Conservation (phyloP, 1,284 basidiomycete genomes). For the Austroboletus niveus region DNA sequence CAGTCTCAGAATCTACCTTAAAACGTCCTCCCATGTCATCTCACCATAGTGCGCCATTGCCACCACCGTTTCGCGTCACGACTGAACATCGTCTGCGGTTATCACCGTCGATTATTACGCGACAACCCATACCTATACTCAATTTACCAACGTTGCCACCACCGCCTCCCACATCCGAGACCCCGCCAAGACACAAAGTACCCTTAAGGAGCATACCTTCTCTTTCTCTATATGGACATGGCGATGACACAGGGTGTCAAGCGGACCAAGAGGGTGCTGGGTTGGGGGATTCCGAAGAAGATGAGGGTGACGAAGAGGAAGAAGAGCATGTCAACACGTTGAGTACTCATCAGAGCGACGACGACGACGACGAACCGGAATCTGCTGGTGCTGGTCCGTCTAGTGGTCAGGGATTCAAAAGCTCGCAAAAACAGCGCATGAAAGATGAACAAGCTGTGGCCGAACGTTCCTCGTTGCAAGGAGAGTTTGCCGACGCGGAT, state of each 20-base stretch:
- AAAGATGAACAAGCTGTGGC: constrained; percentile 5
- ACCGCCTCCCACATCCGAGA: constrained; percentile 14
- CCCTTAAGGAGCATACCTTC: constrained; percentile 49
- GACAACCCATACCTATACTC: constrained; percentile 31
- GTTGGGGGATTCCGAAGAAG: constrained; percentile 39
- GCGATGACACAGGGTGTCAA: constrained; percentile 30
- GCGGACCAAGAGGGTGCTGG: constrained; percentile 39
- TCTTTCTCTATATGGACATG: constrained; percentile 44
- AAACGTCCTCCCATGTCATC: constrained; percentile 5
- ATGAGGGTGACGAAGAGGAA: constrained; percentile 34
- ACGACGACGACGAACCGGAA: constrained; percentile 28
- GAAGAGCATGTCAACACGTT: constrained; percentile 25
- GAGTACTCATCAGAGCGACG: constrained; percentile 35
- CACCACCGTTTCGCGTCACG: constrained; percentile 22
- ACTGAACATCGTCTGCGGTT: constrained; percentile 32
- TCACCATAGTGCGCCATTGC: constrained; percentile 15
- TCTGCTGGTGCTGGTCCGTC: constrained; percentile 22
- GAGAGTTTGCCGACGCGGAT: too few species aligned
- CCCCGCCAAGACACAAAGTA: constrained; percentile 19
- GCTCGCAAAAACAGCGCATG: constrained; percentile 14
- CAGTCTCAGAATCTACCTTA: neutral
- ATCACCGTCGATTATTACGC: constrained; percentile 30
- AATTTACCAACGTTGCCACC: constrained; percentile 22
- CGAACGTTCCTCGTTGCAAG: neutral
- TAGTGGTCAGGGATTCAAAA: constrained; percentile 8